Evolutionary conservation across 345 rosid genomes (phyloP).

Genomic region (Triadica sebifera): DNA sequence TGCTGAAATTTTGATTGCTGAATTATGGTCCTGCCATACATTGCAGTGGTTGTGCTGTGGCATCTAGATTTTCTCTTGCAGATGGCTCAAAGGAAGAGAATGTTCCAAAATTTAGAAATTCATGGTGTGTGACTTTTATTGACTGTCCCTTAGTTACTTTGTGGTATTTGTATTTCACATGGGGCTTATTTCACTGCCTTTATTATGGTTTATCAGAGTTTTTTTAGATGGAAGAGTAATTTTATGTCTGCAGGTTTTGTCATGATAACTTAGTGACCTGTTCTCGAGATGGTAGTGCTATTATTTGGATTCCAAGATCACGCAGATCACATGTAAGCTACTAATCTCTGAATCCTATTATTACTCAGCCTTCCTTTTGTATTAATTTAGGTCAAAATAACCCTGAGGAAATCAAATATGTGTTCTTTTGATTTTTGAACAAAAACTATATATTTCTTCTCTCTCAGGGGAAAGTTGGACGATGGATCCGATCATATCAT

Average conservation of each 20-base stretch:
- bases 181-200: constrained; percentile 7
- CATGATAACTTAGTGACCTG: constrained; percentile 96
- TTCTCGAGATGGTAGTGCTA: constrained; percentile 99
- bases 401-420: not conserved
- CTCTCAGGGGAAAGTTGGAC: constrained; percentile 73
- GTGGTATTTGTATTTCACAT: not conserved
- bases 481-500: constrained; percentile 88
- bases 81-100: constrained; percentile 78
- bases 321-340: constrained; percentile 85
- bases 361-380: not conserved
- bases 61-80: constrained; percentile 64
- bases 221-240: constrained; percentile 2
- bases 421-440: not conserved
- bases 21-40: constrained; percentile 25
- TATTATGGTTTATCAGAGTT: constrained; percentile 8
- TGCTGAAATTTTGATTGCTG: not conserved
- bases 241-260: constrained; percentile 61
- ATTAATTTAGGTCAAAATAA: not conserved
- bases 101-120: constrained; percentile 79
- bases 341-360: not conserved
- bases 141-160: not conserved
- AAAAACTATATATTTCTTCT: constrained; percentile 8
- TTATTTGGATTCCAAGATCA: constrained; percentile 92
- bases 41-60: constrained; percentile 89
- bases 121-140: constrained; percentile 50